Conservation (phyloP, 2,329 filamentous ascomycete species). For the Fusarium algeriense region DNA sequence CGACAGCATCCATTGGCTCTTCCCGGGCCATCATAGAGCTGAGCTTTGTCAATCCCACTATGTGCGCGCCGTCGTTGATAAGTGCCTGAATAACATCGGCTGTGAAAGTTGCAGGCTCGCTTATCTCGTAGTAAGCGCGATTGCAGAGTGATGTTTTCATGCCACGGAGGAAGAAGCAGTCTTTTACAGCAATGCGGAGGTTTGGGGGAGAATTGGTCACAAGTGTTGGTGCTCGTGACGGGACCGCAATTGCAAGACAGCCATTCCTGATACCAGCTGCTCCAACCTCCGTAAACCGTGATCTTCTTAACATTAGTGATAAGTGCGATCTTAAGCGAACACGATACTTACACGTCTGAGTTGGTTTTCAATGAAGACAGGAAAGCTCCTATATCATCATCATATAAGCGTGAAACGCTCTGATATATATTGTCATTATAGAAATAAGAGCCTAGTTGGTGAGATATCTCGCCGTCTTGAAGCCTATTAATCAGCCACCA, state of each 20-base stretch:
- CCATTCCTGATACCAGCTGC: accelerated
- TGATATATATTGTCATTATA: accelerated
- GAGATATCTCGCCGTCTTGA: accelerated
- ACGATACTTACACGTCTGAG: too few relatives aligned
- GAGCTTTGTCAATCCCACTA: background rate
- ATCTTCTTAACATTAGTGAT: background rate
- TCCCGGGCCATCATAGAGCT: background rate
- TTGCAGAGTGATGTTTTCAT: background rate
- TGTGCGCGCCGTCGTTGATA: accelerated
- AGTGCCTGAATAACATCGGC: background rate
- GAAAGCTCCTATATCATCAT: background rate
- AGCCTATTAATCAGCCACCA: too few relatives aligned
- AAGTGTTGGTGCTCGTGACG: background rate
- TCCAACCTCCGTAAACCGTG: background rate
- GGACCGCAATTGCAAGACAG: background rate
- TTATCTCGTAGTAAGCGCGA: background rate
- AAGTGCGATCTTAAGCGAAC: accelerated
- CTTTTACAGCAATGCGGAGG: background rate
- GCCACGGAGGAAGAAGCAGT: background rate
- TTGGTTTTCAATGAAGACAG: background rate
- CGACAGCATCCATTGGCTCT: constrained; percentile 33
- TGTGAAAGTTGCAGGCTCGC: accelerated
- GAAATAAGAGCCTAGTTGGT: background rate
- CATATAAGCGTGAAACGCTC: background rate
- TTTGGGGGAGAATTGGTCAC: too few relatives aligned